phyloP scores from a whole-genome alignment of 2,329 filamentous ascomycete genomes.

The Niveomyces coronatus region DNA sequence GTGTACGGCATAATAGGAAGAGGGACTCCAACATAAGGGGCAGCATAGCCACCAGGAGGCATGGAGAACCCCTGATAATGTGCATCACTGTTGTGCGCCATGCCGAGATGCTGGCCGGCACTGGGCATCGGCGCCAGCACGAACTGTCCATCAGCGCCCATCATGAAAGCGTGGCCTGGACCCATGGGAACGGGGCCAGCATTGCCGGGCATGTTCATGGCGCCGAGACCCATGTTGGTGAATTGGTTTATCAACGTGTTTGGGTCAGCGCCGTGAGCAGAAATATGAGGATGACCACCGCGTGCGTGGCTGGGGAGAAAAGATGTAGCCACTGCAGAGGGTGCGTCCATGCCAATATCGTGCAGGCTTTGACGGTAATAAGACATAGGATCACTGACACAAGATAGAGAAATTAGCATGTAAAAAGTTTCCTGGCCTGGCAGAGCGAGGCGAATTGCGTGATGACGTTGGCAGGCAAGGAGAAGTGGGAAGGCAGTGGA shows the following conservation, averaged over 20 bases:
- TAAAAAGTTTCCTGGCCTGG: neutral
- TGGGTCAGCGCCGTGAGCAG: constrained; percentile 21
- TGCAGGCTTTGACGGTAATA: constrained; percentile 23
- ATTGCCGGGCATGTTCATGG: constrained; percentile 23
- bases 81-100: constrained; percentile 24
- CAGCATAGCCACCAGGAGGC: constrained; percentile 23
- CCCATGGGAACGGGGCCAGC: constrained; percentile 21
- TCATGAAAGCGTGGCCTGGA: constrained; percentile 26
- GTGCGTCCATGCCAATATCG: constrained; percentile 26
- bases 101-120: constrained; percentile 23
- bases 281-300: constrained; percentile 18
- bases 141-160: constrained; percentile 29
- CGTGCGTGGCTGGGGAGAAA: constrained; percentile 23
- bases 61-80: constrained; percentile 24
- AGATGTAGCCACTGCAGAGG: constrained; percentile 19
- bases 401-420: neutral
- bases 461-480: neutral
- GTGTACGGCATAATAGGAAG: constrained; percentile 39
- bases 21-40: constrained; percentile 27
- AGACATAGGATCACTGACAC: constrained; percentile 19
- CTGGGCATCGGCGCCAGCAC: constrained; percentile 25
- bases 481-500: neutral
- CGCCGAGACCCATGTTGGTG: constrained; percentile 27
- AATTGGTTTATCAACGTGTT: constrained; percentile 25
- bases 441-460: neutral